These are phyloP conservation scores for Eruca vesicaria DNA, from an alignment of 441 rosid species.

Conservation along the genomic window DNA sequence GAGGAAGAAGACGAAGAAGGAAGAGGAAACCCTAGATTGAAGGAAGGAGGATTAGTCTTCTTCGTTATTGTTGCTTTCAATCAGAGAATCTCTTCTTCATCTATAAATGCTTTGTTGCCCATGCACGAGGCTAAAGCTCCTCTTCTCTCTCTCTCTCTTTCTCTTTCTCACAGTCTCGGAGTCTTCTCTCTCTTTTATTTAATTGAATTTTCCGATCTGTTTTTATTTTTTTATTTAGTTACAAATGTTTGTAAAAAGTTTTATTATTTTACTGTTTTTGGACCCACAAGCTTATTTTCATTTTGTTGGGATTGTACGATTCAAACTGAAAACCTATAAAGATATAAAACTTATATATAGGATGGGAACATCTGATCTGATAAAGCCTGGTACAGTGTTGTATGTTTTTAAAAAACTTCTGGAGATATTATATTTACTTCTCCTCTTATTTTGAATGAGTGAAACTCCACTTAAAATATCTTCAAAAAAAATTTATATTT, in stretches of 20 bases:
- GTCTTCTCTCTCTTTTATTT: not conserved
- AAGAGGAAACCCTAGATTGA: not conserved
- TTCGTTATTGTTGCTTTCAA: not conserved
- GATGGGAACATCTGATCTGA: not conserved
- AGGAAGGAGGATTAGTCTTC: not conserved
- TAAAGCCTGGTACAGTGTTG: not conserved
- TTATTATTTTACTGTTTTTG: not conserved
- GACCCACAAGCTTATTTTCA: not conserved
- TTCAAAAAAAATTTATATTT: no score
- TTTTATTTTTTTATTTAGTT: not conserved
- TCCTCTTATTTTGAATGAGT: no score
- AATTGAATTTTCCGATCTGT: conserved; percentile 19
- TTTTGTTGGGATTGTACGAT: conserved; percentile 4
- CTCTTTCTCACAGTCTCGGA: not conserved
- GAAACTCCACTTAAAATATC: no score
- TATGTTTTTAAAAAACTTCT: no score
- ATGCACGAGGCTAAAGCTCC: conserved; percentile 34
- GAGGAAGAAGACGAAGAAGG: not conserved
- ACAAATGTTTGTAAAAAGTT: not conserved
- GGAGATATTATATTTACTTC: no score
- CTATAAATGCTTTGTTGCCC: conserved; percentile 22
- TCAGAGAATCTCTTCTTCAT: conserved; percentile 3
- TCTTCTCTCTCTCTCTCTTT: not conserved
- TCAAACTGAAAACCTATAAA: not conserved
- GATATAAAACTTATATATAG: not conserved